Evolutionary conservation across 306 rosid species (phyloP).

Genomic region (Sphenostylis stenocarpa): DNA sequence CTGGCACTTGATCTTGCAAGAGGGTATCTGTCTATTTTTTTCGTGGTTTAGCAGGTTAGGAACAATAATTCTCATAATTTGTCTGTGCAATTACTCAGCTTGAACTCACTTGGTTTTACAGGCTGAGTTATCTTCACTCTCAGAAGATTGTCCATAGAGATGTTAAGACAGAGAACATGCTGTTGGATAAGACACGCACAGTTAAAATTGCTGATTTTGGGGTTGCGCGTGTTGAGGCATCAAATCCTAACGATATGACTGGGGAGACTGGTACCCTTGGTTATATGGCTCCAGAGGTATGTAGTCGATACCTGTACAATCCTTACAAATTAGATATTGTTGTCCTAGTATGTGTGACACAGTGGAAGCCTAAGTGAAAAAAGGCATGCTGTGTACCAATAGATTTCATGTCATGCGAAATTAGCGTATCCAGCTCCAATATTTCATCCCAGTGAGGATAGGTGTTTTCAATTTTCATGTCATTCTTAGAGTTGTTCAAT

Average conservation of each 20-base stretch:
- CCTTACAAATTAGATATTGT: slow-evolving; percentile 10
- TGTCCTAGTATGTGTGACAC: not conserved
- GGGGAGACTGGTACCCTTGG: slow-evolving; percentile 99
- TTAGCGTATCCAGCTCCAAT: not conserved
- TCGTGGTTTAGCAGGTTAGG: slow-evolving; percentile 31
- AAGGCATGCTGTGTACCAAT: slow-evolving; percentile 5
- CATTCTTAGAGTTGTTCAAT: not conserved
- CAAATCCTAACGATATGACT: slow-evolving; percentile 99
- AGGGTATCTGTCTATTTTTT: slow-evolving; percentile 59
- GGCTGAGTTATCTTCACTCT: slow-evolving; percentile 93
- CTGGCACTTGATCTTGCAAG: slow-evolving; percentile 94
- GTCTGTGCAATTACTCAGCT: slow-evolving; percentile 19
- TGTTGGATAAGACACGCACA: slow-evolving; percentile 79
- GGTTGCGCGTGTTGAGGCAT: slow-evolving; percentile 98
- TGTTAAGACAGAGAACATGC: slow-evolving; percentile 98
- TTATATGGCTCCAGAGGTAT: slow-evolving; percentile 99
- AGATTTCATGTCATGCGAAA: slow-evolving; percentile 4
- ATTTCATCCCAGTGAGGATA: not conserved
- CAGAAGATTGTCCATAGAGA: slow-evolving; percentile 98
- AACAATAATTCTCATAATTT: not conserved
- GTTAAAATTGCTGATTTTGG: slow-evolving; percentile 98
- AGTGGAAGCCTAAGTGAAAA: not conserved
- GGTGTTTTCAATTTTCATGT: not conserved
- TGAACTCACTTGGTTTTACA: slow-evolving; percentile 42
- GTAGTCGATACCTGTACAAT: slow-evolving; percentile 16